phyloP scores from a whole-genome alignment of 1,139 yeast species.

The Geotrichum citri-aurantii region DNA sequence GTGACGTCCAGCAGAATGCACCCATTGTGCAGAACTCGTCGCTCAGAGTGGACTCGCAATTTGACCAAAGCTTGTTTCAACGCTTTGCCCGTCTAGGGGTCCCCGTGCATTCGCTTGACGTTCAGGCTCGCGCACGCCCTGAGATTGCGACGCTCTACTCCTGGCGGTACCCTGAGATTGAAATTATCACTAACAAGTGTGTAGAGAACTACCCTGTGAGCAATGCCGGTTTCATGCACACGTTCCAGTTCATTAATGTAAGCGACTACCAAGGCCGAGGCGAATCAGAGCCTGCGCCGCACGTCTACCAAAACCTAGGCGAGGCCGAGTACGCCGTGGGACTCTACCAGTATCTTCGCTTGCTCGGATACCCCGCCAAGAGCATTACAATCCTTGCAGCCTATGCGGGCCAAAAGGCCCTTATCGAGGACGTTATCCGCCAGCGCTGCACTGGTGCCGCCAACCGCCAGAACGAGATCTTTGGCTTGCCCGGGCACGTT shows the following conservation, averaged over 20 bases:
- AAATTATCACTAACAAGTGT: not conserved
- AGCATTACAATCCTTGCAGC: conserved; percentile 43
- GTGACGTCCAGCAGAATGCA: conserved; percentile 32
- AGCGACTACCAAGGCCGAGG: conserved; percentile 31
- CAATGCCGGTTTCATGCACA: conserved; percentile 43
- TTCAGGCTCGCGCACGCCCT: conserved; percentile 30
- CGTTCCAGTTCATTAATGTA: conserved; percentile 40
- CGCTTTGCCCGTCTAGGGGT: conserved; percentile 31
- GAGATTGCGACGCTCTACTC: conserved; percentile 27
- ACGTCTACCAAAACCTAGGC: conserved; percentile 39
- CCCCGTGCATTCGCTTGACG: conserved; percentile 24
- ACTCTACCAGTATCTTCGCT: conserved; percentile 45
- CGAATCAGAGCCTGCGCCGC: conserved; percentile 32
- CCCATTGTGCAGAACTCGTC: conserved; percentile 26
- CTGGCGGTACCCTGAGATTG: conserved; percentile 25
- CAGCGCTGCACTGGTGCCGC: conserved; percentile 25
- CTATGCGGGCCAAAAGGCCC: conserved; percentile 38
- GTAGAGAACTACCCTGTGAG: not conserved
- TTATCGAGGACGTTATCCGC: conserved; percentile 31
- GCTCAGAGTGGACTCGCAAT: conserved; percentile 20
- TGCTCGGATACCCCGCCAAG: conserved; percentile 42
- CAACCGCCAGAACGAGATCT: conserved; percentile 20
- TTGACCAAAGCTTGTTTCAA: conserved; percentile 30
- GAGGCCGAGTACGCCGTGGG: conserved; percentile 53
- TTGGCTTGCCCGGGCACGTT: conserved; percentile 33